Conservation (phyloP, 805 yeast species). For the Wickerhamomyces xylosicus region DNA sequence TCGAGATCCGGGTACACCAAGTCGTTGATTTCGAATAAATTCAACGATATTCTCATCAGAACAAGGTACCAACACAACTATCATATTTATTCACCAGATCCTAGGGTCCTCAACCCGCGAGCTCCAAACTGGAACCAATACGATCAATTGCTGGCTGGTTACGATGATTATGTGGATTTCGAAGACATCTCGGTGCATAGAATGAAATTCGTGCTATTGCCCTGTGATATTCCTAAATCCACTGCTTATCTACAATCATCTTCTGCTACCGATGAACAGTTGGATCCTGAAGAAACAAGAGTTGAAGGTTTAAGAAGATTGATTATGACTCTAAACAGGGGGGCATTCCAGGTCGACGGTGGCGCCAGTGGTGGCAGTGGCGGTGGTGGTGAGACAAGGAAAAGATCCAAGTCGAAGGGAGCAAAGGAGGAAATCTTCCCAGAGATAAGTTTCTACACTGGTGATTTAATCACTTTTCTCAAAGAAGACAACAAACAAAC, state of each 20-base stretch:
- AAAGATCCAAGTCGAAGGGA: conserved; percentile 13
- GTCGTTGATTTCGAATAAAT: conserved; percentile 20
- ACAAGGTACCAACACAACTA: conserved; percentile 71
- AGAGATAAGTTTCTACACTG: conserved; percentile 81
- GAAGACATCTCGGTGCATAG: conserved; percentile 43
- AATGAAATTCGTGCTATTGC: conserved; percentile 78
- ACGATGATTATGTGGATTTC: conserved; percentile 57
- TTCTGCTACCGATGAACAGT: conserved; percentile 43
- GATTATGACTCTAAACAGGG: conserved; percentile 51
- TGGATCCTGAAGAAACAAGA: conserved; percentile 78
- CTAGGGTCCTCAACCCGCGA: conserved; percentile 40
- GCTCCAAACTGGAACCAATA: conserved; percentile 81
- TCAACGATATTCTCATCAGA: conserved; percentile 51
- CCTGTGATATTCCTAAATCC: conserved; percentile 57
- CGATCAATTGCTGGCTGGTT: conserved; percentile 90
- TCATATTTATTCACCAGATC: conserved; percentile 44
- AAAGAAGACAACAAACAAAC: conserved; percentile 24
- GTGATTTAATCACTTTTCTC: conserved; percentile 62
- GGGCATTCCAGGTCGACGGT: conserved; percentile 35
- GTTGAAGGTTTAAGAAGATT: conserved; percentile 80
- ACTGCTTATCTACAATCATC: conserved; percentile 24
- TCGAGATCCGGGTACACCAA: conserved; percentile 24
- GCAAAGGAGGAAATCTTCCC: conserved; percentile 45
- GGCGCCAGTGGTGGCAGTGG: conserved; percentile 23
- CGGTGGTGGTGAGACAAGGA: no score